A percentile compares a stretch with the other conserved stretches of the same genome.
Evolutionary conservation across 345 rosid species (phyloP).

Genomic region (Eucalyptus erythrocorys): DNA sequence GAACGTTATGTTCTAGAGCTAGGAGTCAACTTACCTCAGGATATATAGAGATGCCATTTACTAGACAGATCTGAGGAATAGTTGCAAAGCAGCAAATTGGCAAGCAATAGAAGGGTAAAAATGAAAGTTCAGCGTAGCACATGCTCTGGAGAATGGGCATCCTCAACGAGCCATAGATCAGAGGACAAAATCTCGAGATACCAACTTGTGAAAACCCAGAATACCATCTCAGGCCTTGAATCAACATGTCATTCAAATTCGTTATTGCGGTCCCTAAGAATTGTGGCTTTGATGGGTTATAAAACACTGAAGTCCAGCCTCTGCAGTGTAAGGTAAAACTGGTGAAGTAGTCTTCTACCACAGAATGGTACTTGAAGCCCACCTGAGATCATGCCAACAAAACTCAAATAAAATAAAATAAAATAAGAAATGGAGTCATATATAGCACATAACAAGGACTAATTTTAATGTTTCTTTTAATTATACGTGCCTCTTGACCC

Average conservation of each 20-base stretch:
- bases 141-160: slow-evolving; percentile 12
- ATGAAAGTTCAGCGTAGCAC: slow-evolving; percentile 2
- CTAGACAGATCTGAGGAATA: slow-evolving; percentile 28
- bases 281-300: slow-evolving; percentile 13
- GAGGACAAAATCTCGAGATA: slow-evolving; percentile 25
- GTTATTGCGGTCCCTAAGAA: slow-evolving; percentile 15
- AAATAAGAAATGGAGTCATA: not conserved
- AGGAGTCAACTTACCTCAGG: slow-evolving; percentile 15
- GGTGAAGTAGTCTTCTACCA: slow-evolving; percentile 31
- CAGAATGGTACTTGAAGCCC: slow-evolving; percentile 19
- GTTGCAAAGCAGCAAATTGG: slow-evolving; percentile 18
- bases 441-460: not conserved
- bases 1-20: not conserved
- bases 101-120: slow-evolving; percentile 1
- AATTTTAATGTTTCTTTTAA: not conserved
- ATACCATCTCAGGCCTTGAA: slow-evolving; percentile 26
- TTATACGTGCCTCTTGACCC: slow-evolving; percentile 22
- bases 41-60: slow-evolving; percentile 19
- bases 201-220: slow-evolving; percentile 10
- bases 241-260: slow-evolving; percentile 3
- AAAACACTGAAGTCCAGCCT: slow-evolving; percentile 27
- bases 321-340: slow-evolving; percentile 13
- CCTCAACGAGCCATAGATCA: slow-evolving; percentile 15
- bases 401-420: not conserved
- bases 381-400: slow-evolving; percentile 6